Evolutionary conservation across 495 filamentous ascomycete genomes (phyloP), one percentile per base, ranked within the genome.

Genomic region (Penicillium canariense): DNA sequence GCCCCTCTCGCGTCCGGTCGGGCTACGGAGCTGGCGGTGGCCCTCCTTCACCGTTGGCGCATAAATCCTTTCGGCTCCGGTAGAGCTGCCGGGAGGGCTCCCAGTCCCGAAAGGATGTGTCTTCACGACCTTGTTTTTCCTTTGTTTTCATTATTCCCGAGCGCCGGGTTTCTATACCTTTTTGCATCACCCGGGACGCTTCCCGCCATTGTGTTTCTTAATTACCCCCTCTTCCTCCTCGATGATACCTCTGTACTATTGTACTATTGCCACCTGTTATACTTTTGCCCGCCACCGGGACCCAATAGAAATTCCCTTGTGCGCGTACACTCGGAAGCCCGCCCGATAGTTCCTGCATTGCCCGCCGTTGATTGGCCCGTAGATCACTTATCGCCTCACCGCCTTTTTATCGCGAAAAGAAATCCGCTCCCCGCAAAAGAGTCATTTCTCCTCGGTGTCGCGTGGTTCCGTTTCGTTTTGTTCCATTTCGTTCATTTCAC

Each of bases 1-100:
- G 88, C 5, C 88, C 88, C 0, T 79, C 84, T 54, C 80, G 87
- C 26, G 57, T 82, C n/a, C 81, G 84, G 48, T 82, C 81, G 38
- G 73, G 76, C 17, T 75, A 77, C 14, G 73, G 76, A 30, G 69
- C 67, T 25, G 68, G 66, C 26, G 67, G 77, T 35, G 73, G 70
- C 11, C 70, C 81, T 18, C 68, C 75, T 38, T 87, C 84, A 39
- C 85, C 84, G 25, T 65, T 88, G 44, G 85, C 86, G 43, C 84
- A 87, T 59, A 90, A 90, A 70, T 85, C 84, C 3, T 81, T 68
- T 60, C 75, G 76, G 48, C 73, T 71, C 38, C 68, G 74, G 61
- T 79, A 60, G 35, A 52, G 22, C 43, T 55, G 35, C 30, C 46
- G 44, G 40, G 52, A 22, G 22, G 36, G 20, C 17, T 1, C 18